These are phyloP conservation scores for Scenedesmus sp. DNA, from an alignment of 163 green algal species.

Conservation along the genomic window DNA sequence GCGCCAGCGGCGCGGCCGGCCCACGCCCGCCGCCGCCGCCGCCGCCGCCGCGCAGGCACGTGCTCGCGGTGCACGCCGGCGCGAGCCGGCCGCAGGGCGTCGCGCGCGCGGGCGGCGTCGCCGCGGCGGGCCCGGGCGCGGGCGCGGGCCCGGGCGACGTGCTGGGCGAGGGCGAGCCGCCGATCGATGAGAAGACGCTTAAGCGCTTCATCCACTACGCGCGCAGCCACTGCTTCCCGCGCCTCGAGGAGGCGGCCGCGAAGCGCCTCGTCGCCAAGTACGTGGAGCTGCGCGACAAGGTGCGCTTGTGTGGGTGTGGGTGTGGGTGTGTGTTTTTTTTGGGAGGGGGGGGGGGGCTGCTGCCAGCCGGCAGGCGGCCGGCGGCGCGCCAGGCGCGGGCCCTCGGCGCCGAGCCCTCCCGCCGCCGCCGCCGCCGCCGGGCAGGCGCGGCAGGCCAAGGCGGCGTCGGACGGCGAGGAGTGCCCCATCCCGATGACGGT, in stretches of 20 bases:
- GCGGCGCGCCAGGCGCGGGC: background rate
- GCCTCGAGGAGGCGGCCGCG: constrained; percentile 75
- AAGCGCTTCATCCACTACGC: constrained; percentile 97
- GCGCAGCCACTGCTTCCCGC: constrained; percentile 77
- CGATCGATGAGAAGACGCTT: constrained; percentile 67
- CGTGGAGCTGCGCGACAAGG: constrained; percentile 88
- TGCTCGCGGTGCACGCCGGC: constrained; percentile 81
- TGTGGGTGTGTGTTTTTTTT: constrained; percentile 8
- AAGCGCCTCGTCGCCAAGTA: constrained; percentile 87
- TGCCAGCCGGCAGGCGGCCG: background rate
- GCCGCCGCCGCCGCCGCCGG: background rate
- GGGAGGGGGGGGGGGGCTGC: too few species aligned
- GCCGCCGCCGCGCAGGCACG: constrained; percentile 56
- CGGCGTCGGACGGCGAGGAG: constrained; percentile 51
- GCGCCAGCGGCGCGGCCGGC: too few species aligned
- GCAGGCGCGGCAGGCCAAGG: constrained; percentile 28
- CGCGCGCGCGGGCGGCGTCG: background rate
- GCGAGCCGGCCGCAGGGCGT: constrained; percentile 49
- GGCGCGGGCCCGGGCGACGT: background rate
- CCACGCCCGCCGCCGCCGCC: too few species aligned
- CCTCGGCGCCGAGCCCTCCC: too few species aligned
- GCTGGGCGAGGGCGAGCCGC: background rate
- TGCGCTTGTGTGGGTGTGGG: constrained; percentile 28
- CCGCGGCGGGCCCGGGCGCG: background rate
- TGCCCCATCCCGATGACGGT: constrained; percentile 65